A percentile compares a stretch with the other conserved stretches of the same genome.
phyloP scores from a whole-genome alignment of 2,329 filamentous ascomycete genomes.

The Aspergillus japonicus region DNA sequence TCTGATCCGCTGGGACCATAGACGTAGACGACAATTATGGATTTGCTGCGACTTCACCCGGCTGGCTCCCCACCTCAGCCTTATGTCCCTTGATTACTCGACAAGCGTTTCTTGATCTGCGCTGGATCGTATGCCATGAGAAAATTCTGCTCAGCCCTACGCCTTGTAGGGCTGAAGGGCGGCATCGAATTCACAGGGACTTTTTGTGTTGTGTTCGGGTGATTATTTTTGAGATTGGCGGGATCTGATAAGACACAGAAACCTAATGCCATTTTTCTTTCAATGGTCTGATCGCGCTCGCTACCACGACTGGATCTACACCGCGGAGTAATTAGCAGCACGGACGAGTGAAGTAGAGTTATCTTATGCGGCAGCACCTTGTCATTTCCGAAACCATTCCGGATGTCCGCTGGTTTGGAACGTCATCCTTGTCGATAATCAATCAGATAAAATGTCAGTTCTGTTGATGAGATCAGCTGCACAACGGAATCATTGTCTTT shows the following conservation, averaged over 20 bases:
- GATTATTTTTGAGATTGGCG: neutral
- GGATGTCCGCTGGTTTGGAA: neutral
- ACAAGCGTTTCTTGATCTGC: neutral
- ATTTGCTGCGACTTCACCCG: neutral
- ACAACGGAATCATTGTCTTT: neutral
- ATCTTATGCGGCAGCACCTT: neutral
- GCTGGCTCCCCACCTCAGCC: neutral
- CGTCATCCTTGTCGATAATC: no score
- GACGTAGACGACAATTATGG: neutral
- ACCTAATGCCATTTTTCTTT: neutral
- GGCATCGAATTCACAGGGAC: neutral
- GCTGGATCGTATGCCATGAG: neutral
- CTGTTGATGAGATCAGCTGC: neutral
- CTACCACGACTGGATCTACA: neutral
- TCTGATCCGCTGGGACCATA: neutral
- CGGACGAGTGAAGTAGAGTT: neutral
- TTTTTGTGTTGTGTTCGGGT: neutral
- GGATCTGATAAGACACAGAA: neutral
- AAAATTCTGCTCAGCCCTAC: neutral
- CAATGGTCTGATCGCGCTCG: no score
- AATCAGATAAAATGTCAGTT: neutral
- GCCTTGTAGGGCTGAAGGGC: neutral
- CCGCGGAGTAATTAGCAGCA: neutral
- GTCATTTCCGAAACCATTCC: neutral
- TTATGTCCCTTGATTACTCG: neutral